Evolutionary conservation across 1,284 basidiomycete genomes (phyloP).

Genomic region (Austroboletus niveus): DNA sequence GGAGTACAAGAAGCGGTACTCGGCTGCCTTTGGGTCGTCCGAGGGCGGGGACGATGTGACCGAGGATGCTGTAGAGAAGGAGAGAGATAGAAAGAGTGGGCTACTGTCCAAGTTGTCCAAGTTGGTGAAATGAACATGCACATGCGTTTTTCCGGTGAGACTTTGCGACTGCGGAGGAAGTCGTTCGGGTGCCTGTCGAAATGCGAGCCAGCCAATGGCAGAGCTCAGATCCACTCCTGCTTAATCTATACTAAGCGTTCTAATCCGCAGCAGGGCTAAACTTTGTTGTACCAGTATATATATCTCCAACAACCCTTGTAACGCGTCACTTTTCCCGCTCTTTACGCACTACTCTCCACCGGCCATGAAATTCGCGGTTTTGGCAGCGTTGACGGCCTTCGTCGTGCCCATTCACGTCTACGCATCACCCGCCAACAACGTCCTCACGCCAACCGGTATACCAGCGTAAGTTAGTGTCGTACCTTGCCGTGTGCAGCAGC

Average conservation of each 20-base stretch:
- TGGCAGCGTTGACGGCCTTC: slow-evolving; percentile 10
- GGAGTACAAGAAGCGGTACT: slow-evolving; percentile 75
- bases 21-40: slow-evolving; percentile 26
- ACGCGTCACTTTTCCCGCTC: background rate
- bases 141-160: background rate
- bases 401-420: slow-evolving; percentile 1
- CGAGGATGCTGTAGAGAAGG: background rate
- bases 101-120: slow-evolving; percentile 11
- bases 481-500: background rate
- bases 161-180: background rate
- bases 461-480: slow-evolving; percentile 18
- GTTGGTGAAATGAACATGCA: slow-evolving; percentile 4
- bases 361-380: slow-evolving; percentile 7
- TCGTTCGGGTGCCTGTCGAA: background rate
- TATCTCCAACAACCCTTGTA: background rate
- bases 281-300: background rate
- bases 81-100: background rate
- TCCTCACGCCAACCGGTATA: slow-evolving; percentile 15
- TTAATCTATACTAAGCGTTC: background rate
- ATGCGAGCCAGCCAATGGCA: no score
- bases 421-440: slow-evolving; percentile 2
- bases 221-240: no score
- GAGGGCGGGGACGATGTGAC: background rate
- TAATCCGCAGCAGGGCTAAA: background rate
- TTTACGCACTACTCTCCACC: background rate